A percentile compares a stretch with the other conserved stretches of the same genome.
Evolutionary conservation across 2,329 filamentous ascomycete genomes (phyloP).

Genomic region (Penicillium psychrosexuale): DNA sequence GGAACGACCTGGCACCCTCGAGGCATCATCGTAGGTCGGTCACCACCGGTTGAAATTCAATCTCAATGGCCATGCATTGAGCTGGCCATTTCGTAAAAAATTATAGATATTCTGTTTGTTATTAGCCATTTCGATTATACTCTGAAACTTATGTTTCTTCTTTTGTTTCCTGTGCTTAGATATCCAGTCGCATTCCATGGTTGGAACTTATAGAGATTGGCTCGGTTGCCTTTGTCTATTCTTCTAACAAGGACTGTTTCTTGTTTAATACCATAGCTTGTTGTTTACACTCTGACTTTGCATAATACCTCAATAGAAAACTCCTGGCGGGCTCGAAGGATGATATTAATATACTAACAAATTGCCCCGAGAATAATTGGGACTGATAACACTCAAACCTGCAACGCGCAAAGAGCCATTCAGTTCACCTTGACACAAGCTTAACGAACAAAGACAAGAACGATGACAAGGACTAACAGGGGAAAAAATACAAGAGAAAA

Average conservation of each 20-base stretch:
- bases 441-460: background rate
- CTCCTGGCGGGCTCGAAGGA: too few species aligned
- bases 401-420: background rate
- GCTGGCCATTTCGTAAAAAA: constrained; percentile 8
- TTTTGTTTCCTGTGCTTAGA: constrained; percentile 4
- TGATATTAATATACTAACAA: background rate
- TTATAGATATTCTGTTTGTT: constrained; percentile 21
- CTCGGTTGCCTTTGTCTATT: background rate
- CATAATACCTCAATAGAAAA: background rate
- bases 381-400: background rate
- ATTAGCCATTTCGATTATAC: constrained; percentile 22
- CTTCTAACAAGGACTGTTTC: background rate
- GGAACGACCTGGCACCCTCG: constrained; percentile 42
- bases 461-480: background rate
- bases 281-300: background rate
- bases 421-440: background rate
- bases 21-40: constrained; percentile 27
- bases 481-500: background rate
- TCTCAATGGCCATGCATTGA: constrained; percentile 4
- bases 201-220: background rate
- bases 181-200: background rate
- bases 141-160: background rate
- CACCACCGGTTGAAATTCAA: background rate
- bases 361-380: background rate
- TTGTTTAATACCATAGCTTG: background rate